Base-by-base conservation (phyloP, 1,139 yeast species). In the Pichia sp. region DNA sequence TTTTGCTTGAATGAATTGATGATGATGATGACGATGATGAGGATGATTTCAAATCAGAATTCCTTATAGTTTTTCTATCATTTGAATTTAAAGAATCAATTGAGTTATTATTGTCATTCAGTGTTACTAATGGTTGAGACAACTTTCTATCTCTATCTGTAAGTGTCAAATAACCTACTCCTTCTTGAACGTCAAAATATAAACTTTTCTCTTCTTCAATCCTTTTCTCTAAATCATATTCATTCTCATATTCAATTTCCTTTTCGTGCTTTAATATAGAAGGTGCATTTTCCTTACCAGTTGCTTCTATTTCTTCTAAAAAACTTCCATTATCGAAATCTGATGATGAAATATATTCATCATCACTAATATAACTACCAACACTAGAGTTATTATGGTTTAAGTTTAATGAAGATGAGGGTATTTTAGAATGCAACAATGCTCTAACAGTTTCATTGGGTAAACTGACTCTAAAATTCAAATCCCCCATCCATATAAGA, bases 401-500 rank as follows among this genome's bases (percentile, higher is more conserved):
- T 16, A 22, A 20, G 7, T 20, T 7, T 12, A 42, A 24, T 13
- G 47, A 22, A 25, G 22, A 43, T 9, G 32, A 29, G 24, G 50
- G 42, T 3, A 42, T 25, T 2, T 74, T 71, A 5, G 64, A 61
- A 13, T 67, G 68, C 27, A 90, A 74, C 49, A 80, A 64, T 7
- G 68, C 63, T 49, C 96, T 71, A 13, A 88, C 95, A 25, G 79
- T 78, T 7, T 85, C 96, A 62, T 86, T 88, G 0, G 86, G 76
- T 57, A 89, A 66, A 27, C 79, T 71, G 34, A 94, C 80, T 58
- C 99, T 73, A 67, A 85, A 94, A 64, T 94, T 94, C 65, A 94
- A 85, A 66, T 94, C 99, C 5, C 99, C 98, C 65, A 90, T 75
- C 98, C 98, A 92, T 11, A 94, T 73, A 4, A 89, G 77, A 36